Evolutionary conservation across 1,139 yeast genomes (phyloP).

Genomic region (Saccharomyces pastorianus): DNA sequence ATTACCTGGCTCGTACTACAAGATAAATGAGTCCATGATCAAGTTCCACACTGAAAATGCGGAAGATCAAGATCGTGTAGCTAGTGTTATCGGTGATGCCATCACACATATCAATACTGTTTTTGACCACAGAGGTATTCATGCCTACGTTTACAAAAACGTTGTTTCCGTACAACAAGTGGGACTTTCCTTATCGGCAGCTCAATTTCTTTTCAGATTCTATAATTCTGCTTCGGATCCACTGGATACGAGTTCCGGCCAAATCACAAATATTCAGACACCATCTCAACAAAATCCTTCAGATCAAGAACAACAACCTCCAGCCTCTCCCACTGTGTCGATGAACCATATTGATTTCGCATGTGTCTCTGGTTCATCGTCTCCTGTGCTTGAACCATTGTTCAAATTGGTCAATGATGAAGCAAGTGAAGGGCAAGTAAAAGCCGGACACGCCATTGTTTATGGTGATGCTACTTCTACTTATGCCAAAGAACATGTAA

Average conservation of each 20-base stretch:
- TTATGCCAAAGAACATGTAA: slow-evolving; percentile 59
- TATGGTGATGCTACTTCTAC: slow-evolving; percentile 48
- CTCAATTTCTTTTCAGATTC: slow-evolving; percentile 37
- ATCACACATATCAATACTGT: slow-evolving; percentile 78
- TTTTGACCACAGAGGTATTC: slow-evolving; percentile 56
- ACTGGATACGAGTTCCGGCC: slow-evolving; percentile 7
- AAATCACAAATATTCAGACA: slow-evolving; percentile 6
- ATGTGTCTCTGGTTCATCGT: slow-evolving; percentile 61
- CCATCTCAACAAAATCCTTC: not conserved
- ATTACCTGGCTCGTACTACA: slow-evolving; percentile 68
- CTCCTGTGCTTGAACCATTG: slow-evolving; percentile 61
- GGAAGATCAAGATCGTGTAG: slow-evolving; percentile 61
- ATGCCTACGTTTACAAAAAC: slow-evolving; percentile 66
- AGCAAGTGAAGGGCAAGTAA: slow-evolving; percentile 33
- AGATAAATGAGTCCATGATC: slow-evolving; percentile 66
- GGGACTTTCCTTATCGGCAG: slow-evolving; percentile 46
- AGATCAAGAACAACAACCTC: not conserved
- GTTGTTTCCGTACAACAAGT: slow-evolving; percentile 60
- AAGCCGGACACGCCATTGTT: slow-evolving; percentile 54
- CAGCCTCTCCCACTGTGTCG: not conserved
- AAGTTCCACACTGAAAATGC: slow-evolving; percentile 65
- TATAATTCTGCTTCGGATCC: slow-evolving; percentile 19
- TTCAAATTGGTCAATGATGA: slow-evolving; percentile 52
- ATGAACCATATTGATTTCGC: slow-evolving; percentile 24
- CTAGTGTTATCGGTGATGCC: slow-evolving; percentile 71